These are phyloP conservation scores for Garcia nutans DNA, from an alignment of 345 rosid genomes.

Conservation along the genomic window DNA sequence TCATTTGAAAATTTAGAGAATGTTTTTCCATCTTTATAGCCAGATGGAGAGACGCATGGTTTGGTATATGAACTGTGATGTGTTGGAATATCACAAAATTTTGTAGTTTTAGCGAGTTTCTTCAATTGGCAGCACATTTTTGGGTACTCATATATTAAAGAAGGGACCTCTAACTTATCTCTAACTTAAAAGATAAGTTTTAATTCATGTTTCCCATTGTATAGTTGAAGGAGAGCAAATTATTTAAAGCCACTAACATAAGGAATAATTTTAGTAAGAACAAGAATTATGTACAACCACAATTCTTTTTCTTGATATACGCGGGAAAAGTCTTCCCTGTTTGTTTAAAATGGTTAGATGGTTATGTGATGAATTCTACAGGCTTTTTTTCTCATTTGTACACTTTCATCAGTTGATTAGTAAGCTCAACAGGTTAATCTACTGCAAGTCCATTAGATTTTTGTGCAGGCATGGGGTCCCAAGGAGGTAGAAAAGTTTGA, in stretches of 20 bases:
- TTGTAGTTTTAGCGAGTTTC: not conserved
- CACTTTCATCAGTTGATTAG: not conserved
- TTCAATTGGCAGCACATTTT: not conserved
- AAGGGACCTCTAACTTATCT: not conserved
- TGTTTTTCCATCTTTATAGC: not conserved
- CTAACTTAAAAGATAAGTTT: too few relatives aligned
- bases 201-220: not conserved
- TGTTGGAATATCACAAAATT: not conserved
- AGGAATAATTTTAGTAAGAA: not conserved
- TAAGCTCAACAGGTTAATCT: not conserved
- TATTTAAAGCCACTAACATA: not conserved
- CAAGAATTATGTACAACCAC: not conserved
- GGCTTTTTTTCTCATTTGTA: not conserved
- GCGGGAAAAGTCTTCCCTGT: not conserved
- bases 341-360: not conserved
- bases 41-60: not conserved
- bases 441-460: not conserved
- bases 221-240: not conserved
- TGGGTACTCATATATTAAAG: not conserved
- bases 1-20: not conserved
- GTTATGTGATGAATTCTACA: not conserved
- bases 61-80: not conserved
- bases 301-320: not conserved
- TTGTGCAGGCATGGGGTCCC: not conserved
- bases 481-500: not conserved